A percentile compares a stretch with the other conserved stretches of the same genome.
Conservation (phyloP, 2,329 filamentous ascomycete species). For the Exophiala spinifera region DNA sequence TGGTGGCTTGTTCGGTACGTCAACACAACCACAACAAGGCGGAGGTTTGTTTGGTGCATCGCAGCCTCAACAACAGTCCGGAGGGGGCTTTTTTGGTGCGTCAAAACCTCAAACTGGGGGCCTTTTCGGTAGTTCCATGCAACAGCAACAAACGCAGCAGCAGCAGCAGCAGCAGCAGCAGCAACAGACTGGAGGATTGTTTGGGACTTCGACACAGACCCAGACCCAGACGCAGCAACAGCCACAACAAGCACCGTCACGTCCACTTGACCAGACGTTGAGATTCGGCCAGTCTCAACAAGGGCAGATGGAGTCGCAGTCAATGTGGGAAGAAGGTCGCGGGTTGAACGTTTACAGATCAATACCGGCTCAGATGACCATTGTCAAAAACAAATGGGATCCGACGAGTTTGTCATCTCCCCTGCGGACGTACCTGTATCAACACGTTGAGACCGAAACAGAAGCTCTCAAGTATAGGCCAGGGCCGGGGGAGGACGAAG, state of each 20-base stretch:
- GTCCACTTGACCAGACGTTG: constrained; percentile 42
- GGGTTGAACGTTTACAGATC: constrained; percentile 53
- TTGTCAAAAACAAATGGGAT: constrained; percentile 63
- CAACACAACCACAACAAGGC: constrained; percentile 27
- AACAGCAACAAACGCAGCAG: constrained; percentile 29
- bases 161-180: constrained; percentile 31
- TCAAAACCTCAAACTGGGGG: constrained; percentile 28
- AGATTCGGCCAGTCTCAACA: constrained; percentile 44
- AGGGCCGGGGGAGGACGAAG: constrained; percentile 55
- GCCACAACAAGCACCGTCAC: constrained; percentile 38
- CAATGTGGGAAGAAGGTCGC: constrained; percentile 18
- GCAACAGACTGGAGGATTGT: constrained; percentile 38
- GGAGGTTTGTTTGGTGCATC: constrained; percentile 32
- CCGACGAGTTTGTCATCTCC: constrained; percentile 50
- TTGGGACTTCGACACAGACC: constrained; percentile 32
- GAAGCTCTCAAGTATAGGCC: constrained; percentile 61
- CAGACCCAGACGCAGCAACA: constrained; percentile 32
- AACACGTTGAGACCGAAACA: constrained; percentile 55
- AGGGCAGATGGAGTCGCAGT: constrained; percentile 37
- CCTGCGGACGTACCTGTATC: constrained; percentile 63
- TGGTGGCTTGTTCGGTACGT: constrained; percentile 32
- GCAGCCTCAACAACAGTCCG: constrained; percentile 7
- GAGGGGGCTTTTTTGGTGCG: constrained; percentile 36
- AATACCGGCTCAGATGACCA: constrained; percentile 58
- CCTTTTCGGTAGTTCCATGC: constrained; percentile 29